Percentiles rank a stretch among this genome's conserved stretches.
phyloP scores from a whole-genome alignment of 495 filamentous ascomycete genomes.

The Xylaria acuta region DNA sequence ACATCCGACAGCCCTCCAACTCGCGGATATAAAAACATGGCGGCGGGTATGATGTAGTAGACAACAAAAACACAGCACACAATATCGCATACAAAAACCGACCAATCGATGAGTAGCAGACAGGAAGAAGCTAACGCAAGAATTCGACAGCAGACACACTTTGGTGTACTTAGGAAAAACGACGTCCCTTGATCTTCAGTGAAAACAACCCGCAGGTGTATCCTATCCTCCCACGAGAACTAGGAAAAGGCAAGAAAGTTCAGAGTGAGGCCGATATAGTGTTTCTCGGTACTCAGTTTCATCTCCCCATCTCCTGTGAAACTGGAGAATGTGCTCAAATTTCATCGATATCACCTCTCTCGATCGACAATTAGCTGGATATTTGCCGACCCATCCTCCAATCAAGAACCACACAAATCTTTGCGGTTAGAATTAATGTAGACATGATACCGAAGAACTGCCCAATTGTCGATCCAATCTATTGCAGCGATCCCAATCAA shows the following conservation, averaged over 20 bases:
- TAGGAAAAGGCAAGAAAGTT: background rate
- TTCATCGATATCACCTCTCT: background rate
- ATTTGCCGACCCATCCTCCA: background rate
- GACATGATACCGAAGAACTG: background rate
- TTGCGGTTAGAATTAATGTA: background rate
- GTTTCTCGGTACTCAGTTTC: background rate
- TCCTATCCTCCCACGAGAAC: background rate
- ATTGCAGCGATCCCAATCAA: background rate
- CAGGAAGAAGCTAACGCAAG: background rate
- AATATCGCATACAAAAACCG: background rate
- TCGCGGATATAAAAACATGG: background rate
- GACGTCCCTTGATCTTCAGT: background rate
- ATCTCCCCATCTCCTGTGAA: background rate
- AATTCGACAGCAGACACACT: background rate
- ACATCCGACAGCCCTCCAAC: background rate
- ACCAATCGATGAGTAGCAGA: background rate
- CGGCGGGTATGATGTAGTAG: constrained; percentile 6
- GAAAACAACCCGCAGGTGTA: background rate
- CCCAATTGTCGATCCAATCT: background rate
- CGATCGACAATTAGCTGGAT: background rate
- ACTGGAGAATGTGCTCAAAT: background rate
- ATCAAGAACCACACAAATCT: background rate
- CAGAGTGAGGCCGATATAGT: background rate
- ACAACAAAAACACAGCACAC: background rate
- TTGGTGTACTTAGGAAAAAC: background rate